Percentiles rank a stretch among this genome's conserved stretches.
Evolutionary conservation across 441 rosid genomes (phyloP).

Genomic region (Pelargonium australe): DNA sequence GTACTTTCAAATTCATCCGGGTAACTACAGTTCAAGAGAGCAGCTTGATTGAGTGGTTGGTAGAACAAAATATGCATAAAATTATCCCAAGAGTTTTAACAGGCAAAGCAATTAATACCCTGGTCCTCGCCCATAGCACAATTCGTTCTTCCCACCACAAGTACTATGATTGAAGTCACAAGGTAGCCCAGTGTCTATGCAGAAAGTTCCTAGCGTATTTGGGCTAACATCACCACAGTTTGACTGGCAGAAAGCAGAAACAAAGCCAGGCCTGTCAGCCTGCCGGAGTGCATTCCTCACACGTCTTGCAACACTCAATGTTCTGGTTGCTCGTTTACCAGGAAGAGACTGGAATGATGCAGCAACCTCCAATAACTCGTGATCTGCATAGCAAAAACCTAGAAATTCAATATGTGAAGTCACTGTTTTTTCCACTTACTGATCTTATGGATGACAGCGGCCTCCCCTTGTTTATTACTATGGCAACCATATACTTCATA

Average conservation of each 20-base stretch:
- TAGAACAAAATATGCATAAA: neutral
- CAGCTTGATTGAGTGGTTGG: constrained; percentile 16
- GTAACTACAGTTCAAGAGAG: constrained; percentile 42
- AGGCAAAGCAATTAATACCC: constrained; percentile 46
- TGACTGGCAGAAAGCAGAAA: constrained; percentile 89
- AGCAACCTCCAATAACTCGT: constrained; percentile 76
- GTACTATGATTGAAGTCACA: constrained; percentile 98
- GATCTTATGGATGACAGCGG: no score
- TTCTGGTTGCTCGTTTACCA: constrained; percentile 61
- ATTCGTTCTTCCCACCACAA: constrained; percentile 81
- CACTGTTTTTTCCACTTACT: neutral
- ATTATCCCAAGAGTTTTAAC: neutral
- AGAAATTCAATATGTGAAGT: constrained; percentile 21
- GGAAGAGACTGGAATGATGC: constrained; percentile 67
- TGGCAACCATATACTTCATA: no score
- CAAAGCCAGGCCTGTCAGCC: constrained; percentile 71
- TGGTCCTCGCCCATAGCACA: constrained; percentile 94
- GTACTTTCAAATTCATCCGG: constrained; percentile 97
- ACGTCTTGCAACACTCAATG: constrained; percentile 59
- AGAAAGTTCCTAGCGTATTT: constrained; percentile 88
- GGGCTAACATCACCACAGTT: constrained; percentile 98
- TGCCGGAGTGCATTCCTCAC: constrained; percentile 72
- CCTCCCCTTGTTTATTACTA: no score
- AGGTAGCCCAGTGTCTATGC: constrained; percentile 76
- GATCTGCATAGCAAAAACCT: constrained; percentile 39